Percentiles rank a stretch among this genome's conserved stretches.
Evolutionary conservation across 345 rosid genomes (phyloP).

Genomic region (Arabidopsis suecica): DNA sequence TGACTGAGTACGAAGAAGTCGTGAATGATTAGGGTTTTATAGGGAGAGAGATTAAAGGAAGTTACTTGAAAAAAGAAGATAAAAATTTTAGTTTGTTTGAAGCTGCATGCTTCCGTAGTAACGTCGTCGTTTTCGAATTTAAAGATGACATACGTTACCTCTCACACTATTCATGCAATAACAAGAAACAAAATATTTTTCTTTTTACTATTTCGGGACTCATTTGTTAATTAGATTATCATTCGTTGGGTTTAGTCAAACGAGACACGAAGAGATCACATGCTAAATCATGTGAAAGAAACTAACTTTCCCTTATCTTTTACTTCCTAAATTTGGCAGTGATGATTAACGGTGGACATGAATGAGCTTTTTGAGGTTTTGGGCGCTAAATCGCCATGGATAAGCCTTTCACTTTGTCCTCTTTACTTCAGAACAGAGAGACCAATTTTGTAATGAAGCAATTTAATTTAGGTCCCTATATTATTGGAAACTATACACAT

Average conservation of each 20-base stretch:
- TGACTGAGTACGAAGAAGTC: constrained; percentile 1
- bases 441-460: no score
- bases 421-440: no score
- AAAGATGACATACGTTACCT: constrained; percentile 10
- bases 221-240: background rate
- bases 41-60: constrained; percentile 8
- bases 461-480: no score
- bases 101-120: constrained; percentile 23
- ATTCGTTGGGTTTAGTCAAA: background rate
- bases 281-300: constrained; percentile 27
- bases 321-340: background rate
- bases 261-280: constrained; percentile 21
- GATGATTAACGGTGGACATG: no score
- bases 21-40: constrained; percentile 21
- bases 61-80: background rate
- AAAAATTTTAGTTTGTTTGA: background rate
- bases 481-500: no score
- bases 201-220: background rate
- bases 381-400: no score
- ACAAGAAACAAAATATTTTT: background rate
- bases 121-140: background rate
- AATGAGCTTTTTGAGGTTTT: no score
- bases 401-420: no score
- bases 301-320: constrained; percentile 19
- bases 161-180: constrained; percentile 30